Evolutionary conservation across 2,329 filamentous ascomycete genomes (phyloP).

Genomic region (Bipolaris victoriae): DNA sequence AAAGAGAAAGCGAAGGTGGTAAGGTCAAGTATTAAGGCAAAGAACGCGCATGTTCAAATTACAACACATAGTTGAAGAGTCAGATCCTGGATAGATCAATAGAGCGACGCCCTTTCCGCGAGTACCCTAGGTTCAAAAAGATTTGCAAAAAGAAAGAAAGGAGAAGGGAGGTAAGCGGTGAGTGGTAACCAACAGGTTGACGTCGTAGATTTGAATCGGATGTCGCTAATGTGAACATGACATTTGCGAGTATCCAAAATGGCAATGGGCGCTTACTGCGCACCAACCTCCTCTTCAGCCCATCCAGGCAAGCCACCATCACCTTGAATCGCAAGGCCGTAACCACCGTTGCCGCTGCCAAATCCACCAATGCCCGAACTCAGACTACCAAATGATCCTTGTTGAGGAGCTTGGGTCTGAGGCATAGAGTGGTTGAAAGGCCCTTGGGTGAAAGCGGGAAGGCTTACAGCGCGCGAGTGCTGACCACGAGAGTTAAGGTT

Average conservation of each 20-base stretch:
- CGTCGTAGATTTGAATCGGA: conserved; percentile 17
- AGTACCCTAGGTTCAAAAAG: conserved; percentile 10
- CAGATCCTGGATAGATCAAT: conserved; percentile 24
- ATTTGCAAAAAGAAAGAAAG: conserved; percentile 13
- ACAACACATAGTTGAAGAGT: conserved; percentile 26
- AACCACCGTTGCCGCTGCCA: conserved; percentile 59
- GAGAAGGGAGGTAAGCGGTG: not conserved
- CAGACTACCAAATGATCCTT: conserved; percentile 63
- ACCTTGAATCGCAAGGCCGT: conserved; percentile 65
- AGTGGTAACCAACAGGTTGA: not conserved
- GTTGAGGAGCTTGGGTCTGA: conserved; percentile 47
- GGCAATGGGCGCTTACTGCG: conserved; percentile 50
- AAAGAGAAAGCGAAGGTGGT: conserved; percentile 25
- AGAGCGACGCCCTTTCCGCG: conserved; percentile 12
- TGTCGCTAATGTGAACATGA: conserved; percentile 41
- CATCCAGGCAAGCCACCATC: conserved; percentile 65
- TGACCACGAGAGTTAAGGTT: conserved; percentile 64
- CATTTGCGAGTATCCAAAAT: not conserved
- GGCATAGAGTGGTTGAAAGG: conserved; percentile 56
- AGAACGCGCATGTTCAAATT: conserved; percentile 24
- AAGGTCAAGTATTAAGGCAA: conserved; percentile 27
- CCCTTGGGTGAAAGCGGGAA: conserved; percentile 74
- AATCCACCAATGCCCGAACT: conserved; percentile 65
- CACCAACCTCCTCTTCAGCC: conserved; percentile 68
- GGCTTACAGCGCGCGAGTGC: conserved; percentile 83